Conservation (phyloP, 768 basidiomycete genomes). For the Pisolithus microcarpus region DNA sequence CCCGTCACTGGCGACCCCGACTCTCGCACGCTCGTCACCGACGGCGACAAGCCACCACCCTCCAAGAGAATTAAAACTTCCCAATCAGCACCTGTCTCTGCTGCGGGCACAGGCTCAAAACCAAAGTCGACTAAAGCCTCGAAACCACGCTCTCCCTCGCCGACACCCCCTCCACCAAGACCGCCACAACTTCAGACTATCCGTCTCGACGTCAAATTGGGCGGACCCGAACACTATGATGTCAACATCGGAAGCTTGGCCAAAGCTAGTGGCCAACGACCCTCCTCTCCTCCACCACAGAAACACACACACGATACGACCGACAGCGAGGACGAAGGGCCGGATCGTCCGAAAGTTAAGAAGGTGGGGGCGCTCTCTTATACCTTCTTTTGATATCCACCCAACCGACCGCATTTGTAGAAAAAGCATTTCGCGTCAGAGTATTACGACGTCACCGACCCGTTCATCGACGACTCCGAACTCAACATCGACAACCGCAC, state of each 20-base stretch:
- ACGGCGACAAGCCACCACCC: conserved; percentile 19
- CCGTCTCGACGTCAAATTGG: conserved; percentile 60
- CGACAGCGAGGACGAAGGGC: conserved; percentile 49
- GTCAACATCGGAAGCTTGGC: conserved; percentile 56
- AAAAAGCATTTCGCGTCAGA: conserved; percentile 52
- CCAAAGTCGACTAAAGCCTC: conserved; percentile 45
- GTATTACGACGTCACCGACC: conserved; percentile 88
- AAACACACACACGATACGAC: conserved; percentile 40
- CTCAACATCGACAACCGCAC: conserved; percentile 85
- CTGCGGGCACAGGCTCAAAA: conserved; percentile 34
- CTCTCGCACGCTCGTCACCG: conserved; percentile 8
- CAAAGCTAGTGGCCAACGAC: conserved; percentile 59
- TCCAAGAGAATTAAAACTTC: conserved; percentile 24
- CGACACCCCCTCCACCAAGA: conserved; percentile 46
- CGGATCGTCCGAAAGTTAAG: conserved; percentile 27
- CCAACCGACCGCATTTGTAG: conserved; percentile 15
- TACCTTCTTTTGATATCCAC: background rate
- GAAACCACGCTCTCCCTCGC: conserved; percentile 46
- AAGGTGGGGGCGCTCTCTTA: conserved; percentile 23
- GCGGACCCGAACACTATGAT: conserved; percentile 69
- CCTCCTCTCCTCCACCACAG: conserved; percentile 45
- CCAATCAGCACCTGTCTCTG: conserved; percentile 18
- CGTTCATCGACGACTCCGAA: conserved; percentile 98
- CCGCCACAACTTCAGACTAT: conserved; percentile 54
- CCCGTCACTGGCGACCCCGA: conserved; percentile 9